Percentiles rank a stretch among this genome's conserved stretches.
phyloP scores from a whole-genome alignment of 169 alveolate genomes.

The Plasmodium gonderi region DNA sequence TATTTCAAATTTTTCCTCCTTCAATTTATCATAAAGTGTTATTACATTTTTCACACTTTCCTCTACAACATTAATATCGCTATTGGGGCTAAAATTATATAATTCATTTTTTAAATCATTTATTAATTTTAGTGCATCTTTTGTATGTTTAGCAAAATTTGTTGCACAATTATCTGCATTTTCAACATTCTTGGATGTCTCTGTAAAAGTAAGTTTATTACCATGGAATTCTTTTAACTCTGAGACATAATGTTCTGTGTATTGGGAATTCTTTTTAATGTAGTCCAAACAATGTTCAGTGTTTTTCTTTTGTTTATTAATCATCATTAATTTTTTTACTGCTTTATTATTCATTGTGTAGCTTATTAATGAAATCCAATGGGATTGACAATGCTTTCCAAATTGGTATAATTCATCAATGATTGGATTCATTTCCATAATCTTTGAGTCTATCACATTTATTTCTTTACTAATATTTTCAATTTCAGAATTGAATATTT shows the following conservation, averaged over 20 bases:
- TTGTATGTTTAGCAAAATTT: neutral
- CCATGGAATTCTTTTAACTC: neutral
- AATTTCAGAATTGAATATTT: neutral
- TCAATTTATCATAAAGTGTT: neutral
- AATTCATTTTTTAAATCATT: neutral
- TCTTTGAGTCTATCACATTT: neutral
- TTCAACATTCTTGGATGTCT: neutral
- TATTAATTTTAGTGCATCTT: neutral
- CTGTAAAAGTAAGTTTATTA: neutral
- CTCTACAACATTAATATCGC: neutral
- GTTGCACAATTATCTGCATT: neutral
- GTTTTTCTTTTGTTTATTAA: constrained; percentile 11
- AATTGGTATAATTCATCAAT: constrained; percentile 1
- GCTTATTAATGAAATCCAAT: neutral
- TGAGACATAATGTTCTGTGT: neutral
- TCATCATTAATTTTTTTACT: neutral
- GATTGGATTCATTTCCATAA: neutral
- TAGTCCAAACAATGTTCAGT: neutral
- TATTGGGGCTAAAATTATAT: neutral
- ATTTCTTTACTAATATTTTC: neutral
- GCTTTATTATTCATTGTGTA: neutral
- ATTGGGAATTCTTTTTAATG: neutral
- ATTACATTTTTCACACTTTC: neutral
- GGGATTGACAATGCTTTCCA: constrained; percentile 13
- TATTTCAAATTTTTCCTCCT: neutral